A percentile compares a stretch with the other conserved stretches of the same genome.
Conservation (phyloP, 495 filamentous ascomycete species). For the Tuber umbilicatum region DNA sequence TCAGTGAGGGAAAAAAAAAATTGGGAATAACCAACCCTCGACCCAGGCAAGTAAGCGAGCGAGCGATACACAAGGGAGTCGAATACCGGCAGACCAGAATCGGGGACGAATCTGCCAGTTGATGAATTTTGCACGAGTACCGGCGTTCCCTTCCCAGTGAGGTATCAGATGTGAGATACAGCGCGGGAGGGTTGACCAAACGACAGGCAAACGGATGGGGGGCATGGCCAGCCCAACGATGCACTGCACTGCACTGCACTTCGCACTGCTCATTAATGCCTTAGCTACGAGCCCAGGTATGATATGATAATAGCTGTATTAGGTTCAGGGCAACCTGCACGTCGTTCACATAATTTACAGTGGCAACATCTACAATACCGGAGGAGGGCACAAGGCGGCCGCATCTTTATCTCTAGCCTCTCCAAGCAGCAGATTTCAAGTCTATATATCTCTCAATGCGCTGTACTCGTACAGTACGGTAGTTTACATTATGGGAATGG, state of each 20-base stretch:
- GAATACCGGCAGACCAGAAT: not conserved
- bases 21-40: not conserved
- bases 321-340: not conserved
- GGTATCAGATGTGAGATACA: not conserved
- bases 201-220: not conserved
- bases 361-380: not conserved
- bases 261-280: not conserved
- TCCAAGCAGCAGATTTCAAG: not conserved
- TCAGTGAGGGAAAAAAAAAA: not conserved
- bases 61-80: constrained; percentile 3
- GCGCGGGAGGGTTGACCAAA: not conserved
- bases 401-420: not conserved
- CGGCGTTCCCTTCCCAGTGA: not conserved
- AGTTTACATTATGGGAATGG: not conserved
- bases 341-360: not conserved
- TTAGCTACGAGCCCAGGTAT: not conserved
- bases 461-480: not conserved
- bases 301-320: not conserved
- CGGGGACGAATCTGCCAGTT: not conserved
- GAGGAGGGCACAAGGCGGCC: not conserved
- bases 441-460: not conserved
- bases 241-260: not conserved
- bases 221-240: not conserved
- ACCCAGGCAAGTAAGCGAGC: not conserved
- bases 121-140: not conserved